Base-by-base conservation (phyloP, 345 rosid species). In the Gossypium arboreum region DNA sequence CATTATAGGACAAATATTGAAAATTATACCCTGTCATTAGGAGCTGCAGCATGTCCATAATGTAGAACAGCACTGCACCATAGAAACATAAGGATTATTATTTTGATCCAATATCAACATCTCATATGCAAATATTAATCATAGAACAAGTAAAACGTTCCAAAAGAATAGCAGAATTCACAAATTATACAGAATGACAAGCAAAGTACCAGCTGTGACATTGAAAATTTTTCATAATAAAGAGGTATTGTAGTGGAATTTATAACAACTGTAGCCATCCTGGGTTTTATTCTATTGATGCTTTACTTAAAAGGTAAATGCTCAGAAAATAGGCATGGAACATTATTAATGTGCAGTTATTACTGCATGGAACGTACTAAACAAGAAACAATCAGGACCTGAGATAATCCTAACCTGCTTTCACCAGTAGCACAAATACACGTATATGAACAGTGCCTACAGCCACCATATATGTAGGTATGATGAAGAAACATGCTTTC, bases 1-100 rank as follows among this genome's bases (percentile, higher is more conserved):
- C 10, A 62, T 44, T 7, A 77, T 39, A 75, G 73, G 52, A 66
- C 11, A 78, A 59, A 45, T 41, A 52, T 52, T 25, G 59, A 58
- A 24, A 50, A 79, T 13, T 51, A 12, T 88, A 92, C 97, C 97
- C 82, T 84, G 76, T 94, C 98, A 88, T 94, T 94, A 75, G 97
- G 97, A 84, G 98, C 98, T n/a, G 97, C 97, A 45, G 97, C 97
- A 83, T 94, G 98, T 74, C 98, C 98, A 79, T 94, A 92, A 80
- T 94, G 97, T 65, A 94, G 94, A 85, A 92, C 97, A 78, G 98
- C 88, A 85, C 98, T 94, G 84, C 72, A 77, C 9, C 61, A 78
- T 15, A 41, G 48, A 76, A 72, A 81, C 16, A 75, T 43, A 9
- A 67, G 48, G 24, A 47, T 25, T 3, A 25, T 83, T 68, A 22